Conservation (phyloP, 345 rosid species). For the Streptanthus diversifolius region DNA sequence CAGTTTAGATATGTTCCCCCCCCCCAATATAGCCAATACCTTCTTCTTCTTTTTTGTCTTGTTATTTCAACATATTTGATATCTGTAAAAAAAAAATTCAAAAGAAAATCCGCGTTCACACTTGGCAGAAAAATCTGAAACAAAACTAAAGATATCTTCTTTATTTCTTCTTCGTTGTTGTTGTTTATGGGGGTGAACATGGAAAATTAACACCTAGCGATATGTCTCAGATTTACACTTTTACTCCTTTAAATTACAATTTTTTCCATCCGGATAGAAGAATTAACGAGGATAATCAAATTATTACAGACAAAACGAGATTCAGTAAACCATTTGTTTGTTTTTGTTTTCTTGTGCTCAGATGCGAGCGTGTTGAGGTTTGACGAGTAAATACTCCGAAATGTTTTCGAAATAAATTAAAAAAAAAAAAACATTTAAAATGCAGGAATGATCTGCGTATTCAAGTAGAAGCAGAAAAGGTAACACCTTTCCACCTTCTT, state of each 20-base stretch:
- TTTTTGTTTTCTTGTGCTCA: slow-evolving; percentile 14
- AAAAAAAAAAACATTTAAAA: background rate
- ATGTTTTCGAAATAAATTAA: background rate
- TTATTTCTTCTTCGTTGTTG: background rate
- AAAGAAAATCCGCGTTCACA: slow-evolving; percentile 7
- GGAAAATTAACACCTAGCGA: background rate
- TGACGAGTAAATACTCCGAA: background rate
- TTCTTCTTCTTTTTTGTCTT: background rate
- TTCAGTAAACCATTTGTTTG: background rate
- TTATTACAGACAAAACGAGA: background rate
- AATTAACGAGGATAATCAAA: background rate
- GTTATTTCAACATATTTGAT: slow-evolving; percentile 15
- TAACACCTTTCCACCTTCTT: slow-evolving; percentile 24
- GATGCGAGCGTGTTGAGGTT: slow-evolving; percentile 19
- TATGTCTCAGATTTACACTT: background rate
- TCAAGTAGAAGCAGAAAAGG: slow-evolving; percentile 5
- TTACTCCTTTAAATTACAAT: background rate
- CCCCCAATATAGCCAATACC: background rate
- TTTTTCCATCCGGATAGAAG: too few relatives aligned
- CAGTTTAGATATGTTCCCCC: background rate
- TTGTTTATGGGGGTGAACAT: background rate
- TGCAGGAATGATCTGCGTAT: slow-evolving; percentile 1
- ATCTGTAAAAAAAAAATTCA: background rate
- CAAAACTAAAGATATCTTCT: background rate
- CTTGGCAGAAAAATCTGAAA: background rate